Evolutionary conservation across 2,329 filamentous ascomycete species (phyloP), one percentile per base, ranked within the genome.

Genomic region (Cladosporium sp.): DNA sequence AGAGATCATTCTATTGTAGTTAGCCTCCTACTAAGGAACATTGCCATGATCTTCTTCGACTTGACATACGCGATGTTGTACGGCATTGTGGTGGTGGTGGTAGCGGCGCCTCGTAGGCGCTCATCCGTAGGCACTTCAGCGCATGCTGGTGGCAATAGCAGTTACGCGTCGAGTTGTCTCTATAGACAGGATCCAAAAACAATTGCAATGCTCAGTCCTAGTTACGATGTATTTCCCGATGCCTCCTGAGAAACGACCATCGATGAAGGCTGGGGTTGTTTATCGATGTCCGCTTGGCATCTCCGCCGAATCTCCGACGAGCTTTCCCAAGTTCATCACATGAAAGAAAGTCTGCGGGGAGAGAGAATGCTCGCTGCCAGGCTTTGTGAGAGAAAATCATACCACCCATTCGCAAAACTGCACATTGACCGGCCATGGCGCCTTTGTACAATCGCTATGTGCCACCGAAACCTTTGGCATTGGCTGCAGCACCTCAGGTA

Each of bases 1-100:
- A 80, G 92, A 91, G 69, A 96, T 88, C 93, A 99, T 99, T 53
- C 80, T 84, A 58, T n/a, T n/a, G 52, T 61, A 69, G 43, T 50
- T 43, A 54, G 45, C 27, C 4, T 22, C n/a, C 7, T 17, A 36
- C 6, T 17, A 7, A 27, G 9, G 5, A 5, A n/a, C n/a, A 8
- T 7, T 4, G n/a, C 13, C 15, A 2, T 4, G 11, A 4, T 15
- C 4, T 36, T 36, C 32, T 36, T 1, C 11, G 18, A 29, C 9
- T 32, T 19, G 11, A 55, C 80, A 61, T 70, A 83, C 80, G 83
- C 83, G 65, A 86, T 86, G 61, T 85, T 85, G 75, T 86, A 86
- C 48, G 82, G 77, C 83, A 86, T 86, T 18, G 53, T 61, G 52
- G 30, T 36, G 36, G 34, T 37, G 7, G 20, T 47, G 18, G 17